phyloP scores from a whole-genome alignment of 805 yeast species.

The Barnettozyma botsteinii region DNA sequence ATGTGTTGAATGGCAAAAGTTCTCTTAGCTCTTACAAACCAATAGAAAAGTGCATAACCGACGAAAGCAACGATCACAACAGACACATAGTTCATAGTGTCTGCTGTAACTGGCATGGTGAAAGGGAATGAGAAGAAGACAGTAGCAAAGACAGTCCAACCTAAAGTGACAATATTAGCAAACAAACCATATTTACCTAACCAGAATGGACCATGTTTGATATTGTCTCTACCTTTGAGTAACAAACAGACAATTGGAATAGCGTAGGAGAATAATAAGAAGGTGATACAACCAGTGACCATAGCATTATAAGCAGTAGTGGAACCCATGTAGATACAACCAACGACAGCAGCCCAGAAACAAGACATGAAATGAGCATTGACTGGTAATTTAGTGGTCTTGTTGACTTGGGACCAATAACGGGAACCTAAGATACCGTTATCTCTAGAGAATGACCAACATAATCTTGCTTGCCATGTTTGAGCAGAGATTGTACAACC shows the following conservation, averaged over 20 bases:
- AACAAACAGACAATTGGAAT: constrained; percentile 49
- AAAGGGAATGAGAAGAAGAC: constrained; percentile 62
- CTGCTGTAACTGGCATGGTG: constrained; percentile 50
- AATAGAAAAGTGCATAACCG: constrained; percentile 41
- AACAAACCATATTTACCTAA: constrained; percentile 47
- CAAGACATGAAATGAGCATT: constrained; percentile 52
- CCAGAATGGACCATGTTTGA: constrained; percentile 63
- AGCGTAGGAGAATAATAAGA: constrained; percentile 49
- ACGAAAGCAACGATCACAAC: constrained; percentile 46
- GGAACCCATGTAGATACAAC: constrained; percentile 58
- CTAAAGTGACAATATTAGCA: constrained; percentile 43
- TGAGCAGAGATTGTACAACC: constrained; percentile 57
- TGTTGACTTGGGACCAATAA: constrained; percentile 43
- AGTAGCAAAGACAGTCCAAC: constrained; percentile 53
- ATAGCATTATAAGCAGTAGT: constrained; percentile 62
- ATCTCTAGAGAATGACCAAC: constrained; percentile 66
- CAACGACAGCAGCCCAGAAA: constrained; percentile 44
- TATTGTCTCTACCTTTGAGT: constrained; percentile 42
- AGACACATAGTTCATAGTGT: constrained; percentile 63
- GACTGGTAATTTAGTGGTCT: constrained; percentile 45
- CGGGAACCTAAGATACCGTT: constrained; percentile 50
- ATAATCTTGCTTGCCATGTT: constrained; percentile 61
- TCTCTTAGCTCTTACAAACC: constrained; percentile 40
- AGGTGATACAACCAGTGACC: constrained; percentile 52
- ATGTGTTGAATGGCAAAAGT: constrained; percentile 25